Percentiles rank a stretch among this genome's conserved stretches.
Evolutionary conservation across 2,329 filamentous ascomycete species (phyloP).

Genomic region (Colletotrichum costaricense): DNA sequence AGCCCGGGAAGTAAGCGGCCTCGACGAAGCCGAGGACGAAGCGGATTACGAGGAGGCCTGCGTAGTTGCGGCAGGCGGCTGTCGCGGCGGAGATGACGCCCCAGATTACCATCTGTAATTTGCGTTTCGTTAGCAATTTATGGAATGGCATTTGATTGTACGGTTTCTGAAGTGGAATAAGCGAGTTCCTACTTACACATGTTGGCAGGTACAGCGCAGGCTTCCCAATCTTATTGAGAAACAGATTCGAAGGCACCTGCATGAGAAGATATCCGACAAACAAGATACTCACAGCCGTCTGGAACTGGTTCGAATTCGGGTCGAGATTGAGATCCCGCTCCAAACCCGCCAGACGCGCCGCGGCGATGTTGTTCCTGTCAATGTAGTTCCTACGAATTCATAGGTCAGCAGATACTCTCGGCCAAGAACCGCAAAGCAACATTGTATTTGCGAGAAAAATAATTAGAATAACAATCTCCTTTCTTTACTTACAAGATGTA

Average conservation of each 20-base stretch:
- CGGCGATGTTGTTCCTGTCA: constrained; percentile 54
- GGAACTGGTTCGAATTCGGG: constrained; percentile 45
- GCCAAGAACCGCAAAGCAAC: neutral
- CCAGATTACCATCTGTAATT: constrained; percentile 58
- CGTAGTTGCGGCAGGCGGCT: constrained; percentile 46
- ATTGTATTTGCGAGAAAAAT: neutral
- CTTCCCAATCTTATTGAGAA: constrained; percentile 63
- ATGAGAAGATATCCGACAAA: constrained; percentile 64
- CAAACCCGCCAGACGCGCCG: constrained; percentile 63
- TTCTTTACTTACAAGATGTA: constrained; percentile 53
- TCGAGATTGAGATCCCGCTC: constrained; percentile 50
- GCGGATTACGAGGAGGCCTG: constrained; percentile 47
- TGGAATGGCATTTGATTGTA: too few species aligned
- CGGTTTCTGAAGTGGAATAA: too few species aligned
- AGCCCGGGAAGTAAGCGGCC: constrained; percentile 48
- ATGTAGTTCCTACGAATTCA: constrained; percentile 17
- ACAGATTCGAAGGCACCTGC: constrained; percentile 63
- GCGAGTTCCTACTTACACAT: constrained; percentile 48
- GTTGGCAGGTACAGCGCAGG: constrained; percentile 57
- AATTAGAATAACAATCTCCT: too few species aligned
- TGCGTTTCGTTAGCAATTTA: too few species aligned
- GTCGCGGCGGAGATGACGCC: constrained; percentile 56
- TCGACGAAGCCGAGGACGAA: constrained; percentile 41
- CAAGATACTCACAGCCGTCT: constrained; percentile 60
- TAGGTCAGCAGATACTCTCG: neutral